Base-by-base conservation (phyloP, 225 moss, liverwort and hornwort species). In the Polytrichum commune region DNA sequence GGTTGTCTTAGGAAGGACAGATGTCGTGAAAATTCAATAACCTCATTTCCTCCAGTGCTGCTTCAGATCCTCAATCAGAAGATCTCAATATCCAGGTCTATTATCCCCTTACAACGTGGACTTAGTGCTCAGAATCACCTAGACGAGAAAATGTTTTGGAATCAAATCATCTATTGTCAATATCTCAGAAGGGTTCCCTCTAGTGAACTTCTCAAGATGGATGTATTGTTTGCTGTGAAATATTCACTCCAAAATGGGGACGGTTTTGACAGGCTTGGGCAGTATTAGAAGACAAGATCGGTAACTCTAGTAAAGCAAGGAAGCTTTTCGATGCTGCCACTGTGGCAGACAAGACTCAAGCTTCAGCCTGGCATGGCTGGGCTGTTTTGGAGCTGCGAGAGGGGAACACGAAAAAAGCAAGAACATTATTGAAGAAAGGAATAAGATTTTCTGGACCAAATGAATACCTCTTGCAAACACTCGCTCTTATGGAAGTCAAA, bases 341-440 rank as follows among this genome's bases (percentile, higher is more conserved):
- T 35, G 97, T 85, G 64, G 97, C 97, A 55, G 95, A 98, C 75
- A 91, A 90, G 77, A 88, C 74, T 60, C 98, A 98, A 77, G 90
- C 91, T 69, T 88, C 95, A 70, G 95, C 90, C 55, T 98, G 95
- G 98, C 98, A 98, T 84, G 98, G 88, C 56, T 98, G 98, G 98
- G 98, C 98, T 79, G 86, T 90, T 69, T 80, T 95, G 84, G 95
- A 98, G 84, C 81, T 95, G 57, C 98, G 93, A 70, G 91, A 91
- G 65, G 98, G 92, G 23, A 95, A 98, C 72, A 71, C 84, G n/a
- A 95, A 80, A 71, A 88, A 81, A 80, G 93, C 95, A 28, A 83
- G 86, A 76, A 79, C 88, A 58, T 87, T 98, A 77, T 75, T 98
- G n/a, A 93, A 87, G 18, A 98, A 90, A 65, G 98, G 98, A 8